Evolutionary conservation across 2,329 filamentous ascomycete species (phyloP).

Genomic region (Colletotrichum cordylinicola): DNA sequence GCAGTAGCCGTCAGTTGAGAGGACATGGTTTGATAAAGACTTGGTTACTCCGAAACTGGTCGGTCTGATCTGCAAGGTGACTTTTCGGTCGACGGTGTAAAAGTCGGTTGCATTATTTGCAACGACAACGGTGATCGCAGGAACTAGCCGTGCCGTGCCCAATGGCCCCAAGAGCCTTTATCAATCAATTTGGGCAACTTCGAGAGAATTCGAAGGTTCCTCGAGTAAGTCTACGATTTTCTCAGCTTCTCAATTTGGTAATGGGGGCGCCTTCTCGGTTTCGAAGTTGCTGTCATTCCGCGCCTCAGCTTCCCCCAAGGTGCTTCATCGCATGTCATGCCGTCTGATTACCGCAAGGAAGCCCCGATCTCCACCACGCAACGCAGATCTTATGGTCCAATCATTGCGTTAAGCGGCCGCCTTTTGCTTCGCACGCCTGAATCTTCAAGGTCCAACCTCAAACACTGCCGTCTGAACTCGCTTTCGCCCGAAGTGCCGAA

Average conservation of each 20-base stretch:
- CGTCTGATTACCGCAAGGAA: constrained; percentile 2
- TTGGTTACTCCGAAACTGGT: neutral
- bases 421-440: neutral
- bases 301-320: neutral
- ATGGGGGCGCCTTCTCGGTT: neutral
- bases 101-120: neutral
- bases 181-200: neutral
- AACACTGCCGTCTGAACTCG: constrained; percentile 13
- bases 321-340: constrained; percentile 17
- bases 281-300: neutral
- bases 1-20: neutral
- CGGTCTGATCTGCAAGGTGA: neutral
- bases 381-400: neutral
- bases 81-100: neutral
- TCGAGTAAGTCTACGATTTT: neutral
- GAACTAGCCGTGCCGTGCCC: neutral
- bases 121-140: neutral
- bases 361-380: neutral
- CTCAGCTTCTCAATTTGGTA: neutral
- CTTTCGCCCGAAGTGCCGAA: neutral
- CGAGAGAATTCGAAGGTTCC: neutral
- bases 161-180: neutral
- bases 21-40: neutral
- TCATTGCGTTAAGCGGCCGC: neutral
- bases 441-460: constrained; percentile 2